phyloP scores from a whole-genome alignment of 306 rosid species.

The Ormosia semicastrata region DNA sequence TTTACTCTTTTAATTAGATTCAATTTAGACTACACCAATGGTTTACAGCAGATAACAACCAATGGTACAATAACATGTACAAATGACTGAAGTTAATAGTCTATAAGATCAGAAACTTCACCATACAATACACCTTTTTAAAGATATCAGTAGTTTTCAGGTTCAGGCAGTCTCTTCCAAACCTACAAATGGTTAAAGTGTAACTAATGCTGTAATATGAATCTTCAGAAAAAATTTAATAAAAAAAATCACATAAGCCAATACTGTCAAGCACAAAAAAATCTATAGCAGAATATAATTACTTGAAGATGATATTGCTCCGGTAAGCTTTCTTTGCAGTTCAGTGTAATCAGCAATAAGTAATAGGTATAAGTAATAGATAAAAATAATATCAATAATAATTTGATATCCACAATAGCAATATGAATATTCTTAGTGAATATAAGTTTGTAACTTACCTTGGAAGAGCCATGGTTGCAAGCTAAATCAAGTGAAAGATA shows the following conservation, averaged over 20 bases:
- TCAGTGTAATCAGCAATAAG: slow-evolving; percentile 32
- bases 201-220: background rate
- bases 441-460: no score
- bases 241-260: background rate
- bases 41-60: background rate
- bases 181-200: slow-evolving; percentile 19
- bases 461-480: no score
- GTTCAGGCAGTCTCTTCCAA: slow-evolving; percentile 18
- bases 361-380: no score
- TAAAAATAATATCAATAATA: no score
- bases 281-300: background rate
- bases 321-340: slow-evolving; percentile 50
- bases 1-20: background rate
- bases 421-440: no score
- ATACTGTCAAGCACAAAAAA: background rate
- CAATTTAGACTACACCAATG: background rate
- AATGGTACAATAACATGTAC: background rate
- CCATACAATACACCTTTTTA: background rate
- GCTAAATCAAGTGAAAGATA: no score
- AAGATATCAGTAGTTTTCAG: background rate
- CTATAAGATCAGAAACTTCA: background rate
- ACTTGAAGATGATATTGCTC: slow-evolving; percentile 41
- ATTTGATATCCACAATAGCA: no score
- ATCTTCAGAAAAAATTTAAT: background rate
- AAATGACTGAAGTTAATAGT: background rate